phyloP scores from a whole-genome alignment of 179 eudicot genomes.

The Silene coronaria region DNA sequence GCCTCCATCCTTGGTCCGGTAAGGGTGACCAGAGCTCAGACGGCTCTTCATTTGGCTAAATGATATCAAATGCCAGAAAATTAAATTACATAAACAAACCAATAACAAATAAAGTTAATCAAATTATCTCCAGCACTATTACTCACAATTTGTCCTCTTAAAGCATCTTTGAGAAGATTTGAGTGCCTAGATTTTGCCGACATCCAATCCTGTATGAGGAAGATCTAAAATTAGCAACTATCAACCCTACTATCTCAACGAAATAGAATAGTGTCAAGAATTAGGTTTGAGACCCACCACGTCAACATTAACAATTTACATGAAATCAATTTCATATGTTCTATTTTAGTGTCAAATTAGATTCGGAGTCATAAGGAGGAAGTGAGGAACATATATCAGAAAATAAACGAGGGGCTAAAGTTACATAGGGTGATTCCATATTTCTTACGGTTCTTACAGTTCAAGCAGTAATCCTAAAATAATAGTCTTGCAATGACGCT shows the following conservation, averaged over 20 bases:
- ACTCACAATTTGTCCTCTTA: slow-evolving; percentile 65
- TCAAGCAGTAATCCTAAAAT: background rate
- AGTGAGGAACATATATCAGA: background rate
- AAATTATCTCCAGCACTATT: background rate
- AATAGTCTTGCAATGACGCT: background rate
- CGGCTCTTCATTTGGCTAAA: slow-evolving; percentile 56
- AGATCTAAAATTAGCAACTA: slow-evolving; percentile 16
- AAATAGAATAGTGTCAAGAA: background rate
- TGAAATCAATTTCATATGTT: too few relatives aligned
- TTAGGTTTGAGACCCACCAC: background rate
- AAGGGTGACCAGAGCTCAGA: slow-evolving; percentile 79
- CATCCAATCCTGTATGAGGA: slow-evolving; percentile 63
- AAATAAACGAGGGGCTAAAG: background rate
- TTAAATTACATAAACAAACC: background rate
- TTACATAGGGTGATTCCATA: background rate
- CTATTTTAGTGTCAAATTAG: too few relatives aligned
- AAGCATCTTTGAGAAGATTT: slow-evolving; percentile 70
- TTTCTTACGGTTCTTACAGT: too few relatives aligned
- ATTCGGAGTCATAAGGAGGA: background rate
- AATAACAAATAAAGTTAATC: background rate
- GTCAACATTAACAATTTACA: background rate
- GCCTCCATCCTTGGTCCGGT: slow-evolving; percentile 80
- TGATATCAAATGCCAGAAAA: background rate
- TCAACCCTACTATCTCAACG: background rate
- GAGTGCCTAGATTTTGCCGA: slow-evolving; percentile 74